Conservation (phyloP, 768 basidiomycete genomes). For the Auricularia sp. region DNA sequence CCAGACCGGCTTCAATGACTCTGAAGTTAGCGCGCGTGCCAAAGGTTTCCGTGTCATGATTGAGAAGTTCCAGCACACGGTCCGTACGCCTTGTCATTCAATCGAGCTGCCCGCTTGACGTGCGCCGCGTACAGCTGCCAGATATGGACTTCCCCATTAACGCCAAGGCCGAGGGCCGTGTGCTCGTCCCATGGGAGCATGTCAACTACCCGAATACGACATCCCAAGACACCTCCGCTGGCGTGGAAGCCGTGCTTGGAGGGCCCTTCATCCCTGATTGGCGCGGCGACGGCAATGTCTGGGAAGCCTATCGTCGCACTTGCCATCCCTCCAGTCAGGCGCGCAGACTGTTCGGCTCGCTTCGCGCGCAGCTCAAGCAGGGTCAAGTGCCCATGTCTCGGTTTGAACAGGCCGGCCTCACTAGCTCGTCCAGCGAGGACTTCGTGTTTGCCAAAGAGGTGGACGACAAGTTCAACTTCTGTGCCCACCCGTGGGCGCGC, state of each 20-base stretch:
- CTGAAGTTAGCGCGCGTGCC: conserved; percentile 69
- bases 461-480: conserved; percentile 68
- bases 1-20: conserved; percentile 44
- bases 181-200: conserved; percentile 90
- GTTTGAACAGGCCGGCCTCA: conserved; percentile 26
- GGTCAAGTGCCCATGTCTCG: conserved; percentile 17
- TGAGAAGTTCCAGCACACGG: conserved; percentile 54
- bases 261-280: conserved; percentile 72
- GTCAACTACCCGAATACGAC: conserved; percentile 65
- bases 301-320: conserved; percentile 92
- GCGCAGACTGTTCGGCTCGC: conserved; percentile 71
- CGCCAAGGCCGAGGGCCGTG: conserved; percentile 84
- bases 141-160: conserved; percentile 95
- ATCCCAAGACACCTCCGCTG: conserved; percentile 30
- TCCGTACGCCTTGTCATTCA: conserved; percentile 20
- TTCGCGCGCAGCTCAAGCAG: conserved; percentile 29
- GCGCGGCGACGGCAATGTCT: conserved; percentile 73
- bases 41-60: conserved; percentile 70
- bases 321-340: conserved; percentile 73
- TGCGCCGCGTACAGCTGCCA: conserved; percentile 47
- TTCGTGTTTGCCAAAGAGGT: conserved; percentile 55
- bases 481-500: conserved; percentile 70
- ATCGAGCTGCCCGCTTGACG: background rate
- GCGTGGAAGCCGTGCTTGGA: conserved; percentile 47
- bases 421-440: conserved; percentile 30